Evolutionary conservation across 306 rosid genomes (phyloP), one percentile per base, ranked within the genome.

Genomic region (Coriaria nepalensis): DNA sequence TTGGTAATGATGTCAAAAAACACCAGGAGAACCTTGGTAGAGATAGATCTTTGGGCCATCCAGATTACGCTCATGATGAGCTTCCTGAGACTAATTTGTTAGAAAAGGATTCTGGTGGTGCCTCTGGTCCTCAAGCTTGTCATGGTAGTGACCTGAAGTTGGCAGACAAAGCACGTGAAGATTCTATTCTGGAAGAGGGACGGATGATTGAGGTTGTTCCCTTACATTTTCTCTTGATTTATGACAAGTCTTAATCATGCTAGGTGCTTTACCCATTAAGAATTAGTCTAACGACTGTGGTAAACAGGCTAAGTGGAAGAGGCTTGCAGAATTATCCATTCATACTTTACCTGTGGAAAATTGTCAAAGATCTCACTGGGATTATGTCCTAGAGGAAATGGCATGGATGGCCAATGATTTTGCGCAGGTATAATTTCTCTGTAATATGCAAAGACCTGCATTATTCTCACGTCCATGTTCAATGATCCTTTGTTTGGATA

Each of bases 391-490:
- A 11, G 96, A 86, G 73, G 99, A 92, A 70, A 86, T 92, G 94
- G 72, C 88, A 8, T 92, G 99, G 99, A 54, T 92, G 88, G 96
- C 99, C 33, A 92, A 86, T 66, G 99, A 92, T 92, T 86, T 82
- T 80, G 87, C 81, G 0, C 99, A 92, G 96, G 99, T 76, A 56
- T 69, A 65, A 67, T 63, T 20, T 20, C 29, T 20, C 29, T 20
- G 29, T n/a, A 3, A 20, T 20, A 20, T 20, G 29, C 29, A 20
- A 3, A 20, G 29, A 20, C 29, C 29, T 20, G 29, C 29, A 1
- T 20, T 20, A 1, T 20, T 20, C 3, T 20, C 29, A 20, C 3
- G 29, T n/a, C 29, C 29, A 20, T 20, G 3, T 20, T 20, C 3
- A 20, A 20, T 20, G 29, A 20, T 20, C 29, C 29, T 1, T 1